Evolutionary conservation across 228 moss, liverwort and hornwort genomes (phyloP).

Genomic region (Sphagnum magellanicum): DNA sequence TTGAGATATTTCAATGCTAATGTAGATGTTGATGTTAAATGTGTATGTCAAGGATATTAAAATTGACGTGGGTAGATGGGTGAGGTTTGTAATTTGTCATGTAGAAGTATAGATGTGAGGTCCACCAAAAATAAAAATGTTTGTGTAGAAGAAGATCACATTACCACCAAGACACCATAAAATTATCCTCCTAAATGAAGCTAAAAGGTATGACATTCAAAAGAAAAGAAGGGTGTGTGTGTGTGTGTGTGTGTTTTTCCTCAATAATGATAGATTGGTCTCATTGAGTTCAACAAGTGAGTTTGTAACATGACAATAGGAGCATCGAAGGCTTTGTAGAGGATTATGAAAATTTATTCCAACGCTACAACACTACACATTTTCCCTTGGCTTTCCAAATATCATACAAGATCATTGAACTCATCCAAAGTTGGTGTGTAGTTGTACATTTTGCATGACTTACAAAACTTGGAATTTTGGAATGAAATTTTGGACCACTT

Average conservation of each 20-base stretch:
- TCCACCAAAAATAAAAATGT: conserved; percentile 99
- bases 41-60: no score
- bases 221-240: no score
- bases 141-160: conserved; percentile 91
- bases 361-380: conserved; percentile 72
- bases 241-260: no score
- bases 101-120: conserved; percentile 95
- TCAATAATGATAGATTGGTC: no score
- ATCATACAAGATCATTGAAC: conserved; percentile 92
- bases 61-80: no score
- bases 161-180: conserved; percentile 91
- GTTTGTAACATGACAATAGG: conserved; percentile 84
- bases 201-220: conserved; percentile 98
- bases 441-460: conserved; percentile 89
- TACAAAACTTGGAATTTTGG: no score
- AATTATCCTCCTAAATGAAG: conserved; percentile 89
- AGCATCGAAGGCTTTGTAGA: conserved; percentile 88
- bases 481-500: conserved; percentile 81
- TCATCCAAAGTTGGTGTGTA: conserved; percentile 99
- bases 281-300: no score
- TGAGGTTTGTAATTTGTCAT: not conserved
- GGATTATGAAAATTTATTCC: conserved; percentile 99
- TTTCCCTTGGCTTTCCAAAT: conserved; percentile 96
- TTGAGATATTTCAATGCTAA: no score
- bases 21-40: not conserved